Evolutionary conservation across 768 basidiomycete genomes (phyloP).

Genomic region (Cyclocybe cylindracea): DNA sequence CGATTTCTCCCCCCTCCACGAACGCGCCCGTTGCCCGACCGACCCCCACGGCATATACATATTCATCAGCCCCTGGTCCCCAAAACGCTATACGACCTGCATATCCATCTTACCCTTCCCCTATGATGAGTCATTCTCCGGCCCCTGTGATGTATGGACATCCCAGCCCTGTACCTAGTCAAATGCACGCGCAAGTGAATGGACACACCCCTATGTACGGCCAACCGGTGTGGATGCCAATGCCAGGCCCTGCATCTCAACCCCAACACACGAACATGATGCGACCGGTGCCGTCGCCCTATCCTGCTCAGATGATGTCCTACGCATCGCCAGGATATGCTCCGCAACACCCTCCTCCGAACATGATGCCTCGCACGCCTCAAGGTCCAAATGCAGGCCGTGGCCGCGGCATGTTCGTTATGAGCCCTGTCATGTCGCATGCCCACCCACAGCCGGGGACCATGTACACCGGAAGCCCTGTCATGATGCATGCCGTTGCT

Average conservation of each 20-base stretch:
- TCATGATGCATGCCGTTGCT: conserved; percentile 61
- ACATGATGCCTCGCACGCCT: conserved; percentile 40
- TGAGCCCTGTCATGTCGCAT: conserved; percentile 74
- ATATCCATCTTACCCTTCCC: conserved; percentile 63
- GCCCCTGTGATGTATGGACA: conserved; percentile 68
- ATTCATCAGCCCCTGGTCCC: conserved; percentile 38
- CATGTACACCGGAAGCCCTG: conserved; percentile 72
- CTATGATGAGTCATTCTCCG: conserved; percentile 74
- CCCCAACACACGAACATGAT: conserved; percentile 48
- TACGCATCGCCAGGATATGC: conserved; percentile 63
- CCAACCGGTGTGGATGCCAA: conserved; percentile 67
- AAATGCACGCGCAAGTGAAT: conserved; percentile 52
- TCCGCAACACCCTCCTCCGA: conserved; percentile 40
- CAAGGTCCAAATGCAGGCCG: conserved; percentile 44
- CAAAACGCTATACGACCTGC: conserved; percentile 53
- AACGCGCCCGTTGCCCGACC: conserved; percentile 50
- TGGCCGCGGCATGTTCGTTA: conserved; percentile 56
- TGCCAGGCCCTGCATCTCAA: conserved; percentile 47
- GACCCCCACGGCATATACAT: conserved; percentile 30
- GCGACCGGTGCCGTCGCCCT: conserved; percentile 61
- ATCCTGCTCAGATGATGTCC: conserved; percentile 62
- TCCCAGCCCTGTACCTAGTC: conserved; percentile 62
- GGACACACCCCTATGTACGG: conserved; percentile 62
- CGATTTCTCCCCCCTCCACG: conserved; percentile 49
- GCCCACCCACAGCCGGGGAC: conserved; percentile 37